Base-by-base conservation (phyloP, 805 yeast genomes). In the Cyberlindnera americana region DNA sequence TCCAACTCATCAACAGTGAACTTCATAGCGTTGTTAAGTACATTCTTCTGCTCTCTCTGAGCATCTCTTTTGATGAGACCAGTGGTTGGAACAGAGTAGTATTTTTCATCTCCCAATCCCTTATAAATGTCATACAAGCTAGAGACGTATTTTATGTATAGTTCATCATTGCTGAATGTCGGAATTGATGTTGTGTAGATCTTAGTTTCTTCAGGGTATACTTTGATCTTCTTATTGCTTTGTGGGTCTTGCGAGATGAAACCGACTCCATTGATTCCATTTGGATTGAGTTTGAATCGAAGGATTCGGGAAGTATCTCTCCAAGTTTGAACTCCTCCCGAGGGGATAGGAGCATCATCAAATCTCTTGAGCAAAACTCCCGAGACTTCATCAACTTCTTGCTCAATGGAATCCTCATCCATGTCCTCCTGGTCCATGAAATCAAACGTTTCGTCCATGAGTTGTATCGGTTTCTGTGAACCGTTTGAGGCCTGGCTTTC, bases 111-210 rank as follows among this genome's bases (percentile, higher is more conserved):
- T 14, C 76, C 70, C 19, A 75, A 48, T 2, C 67, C 62, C 47
- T 78, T 79, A 46, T 80, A 71, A 3, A 72, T 63, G 44, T 75
- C 74, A 57, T 73, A 83, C 12, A 77, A 50, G 9, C 66, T 56
- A 21, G 71, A 70, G 28, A 78, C 67, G 47, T 76, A 83, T 10
- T 67, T 56, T 3, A 63, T 52, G 49, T 73, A 80, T 17, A 61
- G 62, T 6, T 53, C 50, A 1, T 76, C 65, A 21, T 65, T 61
- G 29, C 66, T 73, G 19, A 68, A 59, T 16, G 65, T 58, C n/a
- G 67, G 64, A 9, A 63, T 41, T 3, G 53, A 56, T 19, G 72
- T 70, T 4, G 74, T 70, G 40, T 62, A 68, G 12, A 67, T 40
- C 43, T 70, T 67, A 21, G 70, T 65, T 30, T 71, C 71, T 34